phyloP scores from a whole-genome alignment of 2,329 filamentous ascomycete genomes.

The Stromatinia cepivora region DNA sequence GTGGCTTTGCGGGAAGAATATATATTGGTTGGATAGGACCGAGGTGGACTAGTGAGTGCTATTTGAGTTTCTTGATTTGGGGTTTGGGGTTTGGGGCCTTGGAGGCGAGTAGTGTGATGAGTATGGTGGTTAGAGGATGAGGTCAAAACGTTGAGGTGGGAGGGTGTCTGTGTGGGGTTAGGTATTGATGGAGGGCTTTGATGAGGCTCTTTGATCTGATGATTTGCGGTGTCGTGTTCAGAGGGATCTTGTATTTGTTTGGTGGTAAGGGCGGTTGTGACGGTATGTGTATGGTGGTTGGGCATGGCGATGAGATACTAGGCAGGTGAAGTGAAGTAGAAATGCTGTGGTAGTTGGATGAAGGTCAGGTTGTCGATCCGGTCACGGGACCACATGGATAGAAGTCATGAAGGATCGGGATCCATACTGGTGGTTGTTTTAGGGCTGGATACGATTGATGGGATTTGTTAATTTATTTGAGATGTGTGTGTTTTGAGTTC shows the following conservation, averaged over 20 bases:
- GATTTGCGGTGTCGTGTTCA: neutral
- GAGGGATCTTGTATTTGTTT: neutral
- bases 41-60: too few relatives aligned
- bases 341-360: neutral
- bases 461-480: neutral
- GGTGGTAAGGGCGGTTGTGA: neutral
- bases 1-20: neutral
- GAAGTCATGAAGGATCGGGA: neutral
- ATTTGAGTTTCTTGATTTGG: constrained; percentile 2
- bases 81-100: neutral
- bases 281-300: neutral
- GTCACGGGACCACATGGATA: constrained; percentile 1
- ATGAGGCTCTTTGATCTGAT: neutral
- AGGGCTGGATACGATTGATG: constrained; percentile 1
- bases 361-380: neutral
- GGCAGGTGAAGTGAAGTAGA: neutral
- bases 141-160: constrained; percentile 3
- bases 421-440: neutral
- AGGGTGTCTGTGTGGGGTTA: neutral
- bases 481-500: neutral
- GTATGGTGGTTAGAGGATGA: neutral
- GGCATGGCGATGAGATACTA: neutral
- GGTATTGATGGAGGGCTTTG: neutral
- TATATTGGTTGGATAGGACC: neutral
- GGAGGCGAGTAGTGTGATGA: neutral